Evolutionary conservation across 2,329 filamentous ascomycete species (phyloP), one percentile per base, ranked within the genome.

Genomic region (Cadophora malorum): DNA sequence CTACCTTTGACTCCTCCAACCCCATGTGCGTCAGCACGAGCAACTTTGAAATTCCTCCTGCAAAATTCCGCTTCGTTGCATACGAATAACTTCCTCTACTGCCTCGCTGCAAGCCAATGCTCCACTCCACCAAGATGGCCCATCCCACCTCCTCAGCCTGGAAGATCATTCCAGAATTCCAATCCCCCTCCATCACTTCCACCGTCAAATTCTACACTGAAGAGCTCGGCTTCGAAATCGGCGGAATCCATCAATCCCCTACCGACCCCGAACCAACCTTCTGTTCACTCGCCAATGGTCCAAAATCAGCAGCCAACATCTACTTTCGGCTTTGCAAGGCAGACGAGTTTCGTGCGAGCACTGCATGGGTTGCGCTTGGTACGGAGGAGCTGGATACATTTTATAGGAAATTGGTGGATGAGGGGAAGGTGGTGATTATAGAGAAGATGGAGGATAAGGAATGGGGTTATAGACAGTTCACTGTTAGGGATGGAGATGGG

Each of bases 171-270:
- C 55, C 55, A 1, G 23, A 45, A 38, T 59, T 59, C 19, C 19
- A 23, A 8, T 38, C 55, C 21, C 33, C 41, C 21, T 59, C 55
- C 4, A 59, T 59, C 14, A 23, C 55, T 1, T 10, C n/a, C n/a
- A 59, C 55, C 8, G 6, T 59, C 19, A n/a, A 41, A 10, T 64
- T 55, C 23, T 64, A 28, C 33, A 64, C 50, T 33, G 21, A 45
- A 33, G 53, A 45, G 9, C 50, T 64, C 23, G 50, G 61, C 23
- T 53, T 64, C 33, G 6, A 31, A 64, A 28, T n/a, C 23, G 62
- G 47, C 14, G 31, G 61, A 25, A 21, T 56, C 12, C 61, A 53
- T 16, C 28, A 21, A 21, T 19, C 9, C n/a, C 5, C 9, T n/a
- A 35, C n/a, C 25, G 47, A 28, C 23, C 50, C 61, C 14, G 19